Base-by-base conservation (phyloP, 331 rosid species). In the Rosa hybrid region DNA sequence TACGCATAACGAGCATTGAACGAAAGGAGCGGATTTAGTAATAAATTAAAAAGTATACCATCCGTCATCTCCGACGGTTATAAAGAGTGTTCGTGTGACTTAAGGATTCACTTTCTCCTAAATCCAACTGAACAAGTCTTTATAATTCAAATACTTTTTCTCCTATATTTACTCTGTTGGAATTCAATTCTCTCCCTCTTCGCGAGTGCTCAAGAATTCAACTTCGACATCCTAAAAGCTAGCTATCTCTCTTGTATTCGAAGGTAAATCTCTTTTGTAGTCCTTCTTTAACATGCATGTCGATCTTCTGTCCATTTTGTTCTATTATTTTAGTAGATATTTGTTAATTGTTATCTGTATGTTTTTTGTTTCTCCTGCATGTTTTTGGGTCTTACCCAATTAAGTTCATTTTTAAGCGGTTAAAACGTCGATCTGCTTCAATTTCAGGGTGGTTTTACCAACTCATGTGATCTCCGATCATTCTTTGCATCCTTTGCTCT, bases 401-500 rank as follows among this genome's bases (percentile, higher is more conserved):
- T 30, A 30, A 34, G 68, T 12, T 74, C 51, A 6, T 54, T 56
- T 68, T 18, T 69, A 63, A 18, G 51, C 14, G 39, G 39, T 34
- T 34, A 34, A 34, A 34, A 34, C 39, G 39, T 38, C 78, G 78
- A 54, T 38, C 68, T 38, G 7, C 64, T 38, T 17, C 30, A 8
- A 72, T 72, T 21, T 14, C 20, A 6, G 25, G 51, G 67, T 18
- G 49, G 50, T 6, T 74, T 74, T 23, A 51, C 27, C 41, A 39
- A n/a, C 78, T 34, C 20, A 11, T 20, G 12, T 74, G 4, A 23
- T 74, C 78, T 41, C 56, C 53, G 12, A 57, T 42, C 69, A 41
- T 75, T n/a, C 68, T 56, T 56, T 74, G 68, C 68, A 75, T 75
- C 69, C 68, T 57, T 39, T 53, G 49, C 65, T 53, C 50, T 74